Evolutionary conservation across 305 asterid species (phyloP), one percentile per base, ranked within the genome.

Genomic region (Nicotiana rustica): DNA sequence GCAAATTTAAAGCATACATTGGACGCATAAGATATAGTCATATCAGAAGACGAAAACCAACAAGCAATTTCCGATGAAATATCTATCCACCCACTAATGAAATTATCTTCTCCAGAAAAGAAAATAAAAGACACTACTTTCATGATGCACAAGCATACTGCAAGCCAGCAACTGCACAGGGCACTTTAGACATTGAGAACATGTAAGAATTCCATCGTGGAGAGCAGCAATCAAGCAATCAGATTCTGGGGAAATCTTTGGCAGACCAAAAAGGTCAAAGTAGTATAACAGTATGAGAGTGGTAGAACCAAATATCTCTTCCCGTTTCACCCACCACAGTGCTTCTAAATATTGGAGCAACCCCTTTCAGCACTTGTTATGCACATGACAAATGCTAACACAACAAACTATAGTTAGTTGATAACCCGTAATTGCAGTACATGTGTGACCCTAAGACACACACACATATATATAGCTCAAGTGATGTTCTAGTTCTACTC

Each of bases 21-120:
- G 80, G 67, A 55, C 29, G 49, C 65, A 49, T 75, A 52, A 52
- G 79, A 55, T 31, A 15, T 55, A 76, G n/a, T 76, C 80, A 76
- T 76, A 31, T 76, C 29, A 56, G 49, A 76, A 17, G 67, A 55
- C 31, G 9, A 31, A 29, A 17, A 56, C 56, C 80, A 55, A 55
- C 47, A 76, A 52, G 49, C 66, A 76, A 76, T 31, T 52, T 31
- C 66, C 31, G 2, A 75, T 52, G 17, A 2, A 75, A 55, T 29
- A 55, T 75, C 49, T 52, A 52, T 29, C 65, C 64, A 52, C 47
- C 12, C 17, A 55, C 12, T 52, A 29, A 76, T 55, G 80, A 76
- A 76, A 55, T 31, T 35, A 25, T 1, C 31, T 29, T 49, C 65
- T 76, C 67, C 49, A 76, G 29, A n/a, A 52, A 76, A 55, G 66